phyloP scores from a whole-genome alignment of 73 alveolate genomes.

The Symbiodinium pilosum region DNA sequence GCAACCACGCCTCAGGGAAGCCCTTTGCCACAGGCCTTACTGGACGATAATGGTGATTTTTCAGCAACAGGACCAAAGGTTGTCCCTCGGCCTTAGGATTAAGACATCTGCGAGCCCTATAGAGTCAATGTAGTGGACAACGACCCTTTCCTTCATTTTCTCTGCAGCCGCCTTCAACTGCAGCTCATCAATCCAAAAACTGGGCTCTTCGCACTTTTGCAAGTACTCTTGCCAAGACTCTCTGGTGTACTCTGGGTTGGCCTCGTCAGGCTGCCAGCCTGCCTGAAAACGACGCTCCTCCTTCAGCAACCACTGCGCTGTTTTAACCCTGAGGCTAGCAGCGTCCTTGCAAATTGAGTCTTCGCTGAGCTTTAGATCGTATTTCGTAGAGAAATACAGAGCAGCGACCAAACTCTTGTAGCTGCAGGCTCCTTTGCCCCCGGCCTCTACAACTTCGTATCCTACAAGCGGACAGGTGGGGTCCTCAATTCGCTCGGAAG shows the following conservation, averaged over 20 bases:
- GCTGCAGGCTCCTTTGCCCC: constrained; percentile 21
- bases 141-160: not conserved
- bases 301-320: not conserved
- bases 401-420: not conserved
- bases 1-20: not conserved
- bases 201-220: not conserved
- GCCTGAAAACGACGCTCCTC: not conserved
- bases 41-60: not conserved
- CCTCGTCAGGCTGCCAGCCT: not conserved
- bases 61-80: not conserved
- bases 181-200: not conserved
- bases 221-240: not conserved
- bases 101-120: not conserved
- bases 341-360: constrained; percentile 1
- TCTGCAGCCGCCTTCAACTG: not conserved
- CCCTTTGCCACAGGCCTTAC: not conserved
- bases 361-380: not conserved
- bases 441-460: not conserved
- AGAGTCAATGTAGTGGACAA: not conserved
- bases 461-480: not conserved
- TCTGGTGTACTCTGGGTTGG: not conserved
- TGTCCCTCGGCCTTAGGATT: constrained; percentile 11
- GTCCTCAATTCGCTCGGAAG: not conserved
- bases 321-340: not conserved
- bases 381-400: not conserved